Percentiles rank a stretch among this genome's conserved stretches.
Conservation (phyloP, 1,139 yeast species). For the Scheffersomyces stambukii region DNA sequence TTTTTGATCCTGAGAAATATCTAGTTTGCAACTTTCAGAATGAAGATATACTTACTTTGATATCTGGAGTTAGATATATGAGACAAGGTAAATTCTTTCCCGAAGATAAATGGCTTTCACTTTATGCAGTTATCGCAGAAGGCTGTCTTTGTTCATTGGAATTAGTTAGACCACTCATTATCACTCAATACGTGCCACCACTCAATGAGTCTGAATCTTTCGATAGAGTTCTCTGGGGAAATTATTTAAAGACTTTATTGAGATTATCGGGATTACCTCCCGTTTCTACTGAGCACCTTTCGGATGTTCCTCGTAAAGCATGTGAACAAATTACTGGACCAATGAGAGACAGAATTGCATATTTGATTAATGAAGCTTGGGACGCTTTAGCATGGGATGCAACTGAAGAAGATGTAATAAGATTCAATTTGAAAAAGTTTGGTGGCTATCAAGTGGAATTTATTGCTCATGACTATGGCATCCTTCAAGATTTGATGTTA, state of each 20-base stretch:
- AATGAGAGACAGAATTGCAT: slow-evolving; percentile 58
- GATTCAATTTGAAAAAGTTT: slow-evolving; percentile 60
- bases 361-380: slow-evolving; percentile 63
- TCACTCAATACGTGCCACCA: slow-evolving; percentile 53
- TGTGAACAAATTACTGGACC: slow-evolving; percentile 62
- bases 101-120: slow-evolving; percentile 63
- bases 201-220: slow-evolving; percentile 44
- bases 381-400: slow-evolving; percentile 70
- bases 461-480: slow-evolving; percentile 49
- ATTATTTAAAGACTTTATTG: slow-evolving; percentile 55
- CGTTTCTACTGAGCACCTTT: slow-evolving; percentile 57
- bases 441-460: slow-evolving; percentile 76
- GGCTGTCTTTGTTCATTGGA: slow-evolving; percentile 58
- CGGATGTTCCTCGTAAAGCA: slow-evolving; percentile 72
- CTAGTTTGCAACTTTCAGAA: slow-evolving; percentile 30
- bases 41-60: slow-evolving; percentile 44
- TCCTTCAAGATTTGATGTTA: slow-evolving; percentile 62
- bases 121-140: slow-evolving; percentile 58
- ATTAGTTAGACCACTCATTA: slow-evolving; percentile 52
- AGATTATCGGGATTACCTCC: slow-evolving; percentile 53
- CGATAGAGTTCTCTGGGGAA: slow-evolving; percentile 62
- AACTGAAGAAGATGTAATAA: slow-evolving; percentile 49
- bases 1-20: slow-evolving; percentile 29
- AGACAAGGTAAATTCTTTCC: slow-evolving; percentile 62
- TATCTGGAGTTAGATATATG: slow-evolving; percentile 55